A percentile compares a stretch with the other conserved stretches of the same genome.
Conservation (phyloP, 768 basidiomycete species). For the Suillus subluteus region DNA sequence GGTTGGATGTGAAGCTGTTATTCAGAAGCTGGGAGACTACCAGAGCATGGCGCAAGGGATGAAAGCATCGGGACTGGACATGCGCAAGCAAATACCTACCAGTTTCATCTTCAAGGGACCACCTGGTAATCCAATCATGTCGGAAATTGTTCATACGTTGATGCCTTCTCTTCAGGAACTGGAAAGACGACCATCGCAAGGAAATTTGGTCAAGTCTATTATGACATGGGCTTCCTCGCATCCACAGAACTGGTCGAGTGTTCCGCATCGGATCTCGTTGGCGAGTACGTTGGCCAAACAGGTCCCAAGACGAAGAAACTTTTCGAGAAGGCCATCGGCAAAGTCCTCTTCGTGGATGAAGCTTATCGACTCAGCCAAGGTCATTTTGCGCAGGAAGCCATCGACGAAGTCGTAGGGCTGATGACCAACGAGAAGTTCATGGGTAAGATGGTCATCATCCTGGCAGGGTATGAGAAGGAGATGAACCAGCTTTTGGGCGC, state of each 20-base stretch:
- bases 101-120: constrained; percentile 75
- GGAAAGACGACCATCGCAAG: constrained; percentile 67
- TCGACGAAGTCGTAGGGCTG: constrained; percentile 69
- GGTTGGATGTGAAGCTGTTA: constrained; percentile 59
- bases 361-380: constrained; percentile 68
- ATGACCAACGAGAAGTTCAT: constrained; percentile 62
- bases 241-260: constrained; percentile 61
- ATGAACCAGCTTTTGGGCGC: constrained; percentile 62
- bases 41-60: constrained; percentile 52
- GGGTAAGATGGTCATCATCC: constrained; percentile 64
- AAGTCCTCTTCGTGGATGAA: constrained; percentile 73
- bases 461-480: constrained; percentile 72
- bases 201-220: constrained; percentile 65
- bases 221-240: constrained; percentile 61
- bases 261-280: constrained; percentile 72
- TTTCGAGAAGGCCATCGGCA: constrained; percentile 67
- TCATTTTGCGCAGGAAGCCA: constrained; percentile 68
- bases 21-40: constrained; percentile 51
- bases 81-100: constrained; percentile 58
- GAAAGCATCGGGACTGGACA: constrained; percentile 45
- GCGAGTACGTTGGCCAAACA: constrained; percentile 71
- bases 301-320: constrained; percentile 65
- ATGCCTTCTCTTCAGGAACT: constrained; percentile 45
- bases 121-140: constrained; percentile 47
- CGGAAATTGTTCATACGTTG: background rate